Conservation (phyloP, 352 stramenopile species). For the Pythium utonaiense region DNA sequence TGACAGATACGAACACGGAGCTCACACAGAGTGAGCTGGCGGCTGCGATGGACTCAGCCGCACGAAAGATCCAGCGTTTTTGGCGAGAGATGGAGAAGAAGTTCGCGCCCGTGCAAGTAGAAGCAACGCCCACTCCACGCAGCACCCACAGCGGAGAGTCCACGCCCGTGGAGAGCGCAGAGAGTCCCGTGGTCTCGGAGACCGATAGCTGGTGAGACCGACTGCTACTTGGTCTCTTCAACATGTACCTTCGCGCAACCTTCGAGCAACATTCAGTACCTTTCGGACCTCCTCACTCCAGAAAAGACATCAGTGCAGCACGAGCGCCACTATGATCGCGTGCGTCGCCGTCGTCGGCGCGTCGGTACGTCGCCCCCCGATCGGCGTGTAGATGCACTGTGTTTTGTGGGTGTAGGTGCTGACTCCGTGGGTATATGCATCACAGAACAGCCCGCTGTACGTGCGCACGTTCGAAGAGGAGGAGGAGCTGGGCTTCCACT, state of each 20-base stretch:
- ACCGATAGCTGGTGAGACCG: slow-evolving; percentile 3
- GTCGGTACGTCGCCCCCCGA: slow-evolving; percentile 38
- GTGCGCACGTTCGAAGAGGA: slow-evolving; percentile 82
- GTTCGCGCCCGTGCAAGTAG: neutral
- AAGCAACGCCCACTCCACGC: neutral
- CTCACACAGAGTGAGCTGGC: slow-evolving; percentile 11
- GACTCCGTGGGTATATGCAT: neutral
- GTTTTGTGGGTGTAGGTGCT: neutral
- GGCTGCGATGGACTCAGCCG: slow-evolving; percentile 24
- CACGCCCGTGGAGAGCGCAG: neutral
- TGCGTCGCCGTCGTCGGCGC: slow-evolving; percentile 80
- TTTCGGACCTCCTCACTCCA: neutral
- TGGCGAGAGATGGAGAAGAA: slow-evolving; percentile 26
- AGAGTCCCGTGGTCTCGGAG: slow-evolving; percentile 17
- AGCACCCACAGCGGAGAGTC: neutral
- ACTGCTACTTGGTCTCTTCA: slow-evolving; percentile 6
- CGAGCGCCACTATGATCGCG: slow-evolving; percentile 56
- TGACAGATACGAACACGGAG: neutral
- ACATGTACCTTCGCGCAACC: slow-evolving; percentile 21
- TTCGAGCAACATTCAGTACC: slow-evolving; percentile 20
- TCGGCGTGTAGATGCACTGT: neutral
- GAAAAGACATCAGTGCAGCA: slow-evolving; percentile 5
- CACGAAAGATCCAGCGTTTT: slow-evolving; percentile 27
- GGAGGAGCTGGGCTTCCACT: slow-evolving; percentile 84
- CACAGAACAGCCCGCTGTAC: slow-evolving; percentile 78